Base-by-base conservation (phyloP, 2,329 filamentous ascomycete species). In the Xylariaceae sp. region DNA sequence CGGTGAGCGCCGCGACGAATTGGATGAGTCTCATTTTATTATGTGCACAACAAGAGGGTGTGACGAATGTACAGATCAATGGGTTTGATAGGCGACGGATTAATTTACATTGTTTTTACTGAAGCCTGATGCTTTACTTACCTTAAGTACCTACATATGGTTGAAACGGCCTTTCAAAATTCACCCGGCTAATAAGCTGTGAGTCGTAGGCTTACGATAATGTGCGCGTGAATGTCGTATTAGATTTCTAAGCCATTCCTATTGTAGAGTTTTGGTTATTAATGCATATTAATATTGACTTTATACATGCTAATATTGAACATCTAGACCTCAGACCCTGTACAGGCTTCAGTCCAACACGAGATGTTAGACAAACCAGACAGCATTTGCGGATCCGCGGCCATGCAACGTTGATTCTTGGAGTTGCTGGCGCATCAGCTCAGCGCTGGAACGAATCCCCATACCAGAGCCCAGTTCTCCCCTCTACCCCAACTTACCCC, bases 271-370 rank as follows among this genome's bases (percentile, higher is more conserved):
- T 46, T 34, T 50, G 49, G 56, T 40, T 50, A 45, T 53, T 41
- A 26, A 37, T 54, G 50, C 56, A 58, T 58, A 55, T 58, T n/a
- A n/a, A n/a, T n/a, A n/a, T n/a, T n/a, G n/a, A n/a, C n/a, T n/a
- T n/a, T n/a, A n/a, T n/a, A n/a, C n/a, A n/a, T n/a, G n/a, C n/a
- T 45, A 58, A 58, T 55, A 58, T 58, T 58, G 56, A 19, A 17
- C 56, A 46, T 58, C 56, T 58, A 55, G 56, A 46, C 56, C 56
- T 37, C n/a, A 14, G 55, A 39, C 28, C 41, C 41, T 28, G 41
- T 28, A 17, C 23, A 28, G 6, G 19, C 46, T 26, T 40, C 33
- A 51, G 47, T 23, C 39, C 31, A 50, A 34, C 31, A 23, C 37
- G 45, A 58, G 28, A 40, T 40, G 8, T 28, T 23, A 39, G 46